phyloP scores from a whole-genome alignment of 148 eudicot genomes.

The Chenopodium quinoa region DNA sequence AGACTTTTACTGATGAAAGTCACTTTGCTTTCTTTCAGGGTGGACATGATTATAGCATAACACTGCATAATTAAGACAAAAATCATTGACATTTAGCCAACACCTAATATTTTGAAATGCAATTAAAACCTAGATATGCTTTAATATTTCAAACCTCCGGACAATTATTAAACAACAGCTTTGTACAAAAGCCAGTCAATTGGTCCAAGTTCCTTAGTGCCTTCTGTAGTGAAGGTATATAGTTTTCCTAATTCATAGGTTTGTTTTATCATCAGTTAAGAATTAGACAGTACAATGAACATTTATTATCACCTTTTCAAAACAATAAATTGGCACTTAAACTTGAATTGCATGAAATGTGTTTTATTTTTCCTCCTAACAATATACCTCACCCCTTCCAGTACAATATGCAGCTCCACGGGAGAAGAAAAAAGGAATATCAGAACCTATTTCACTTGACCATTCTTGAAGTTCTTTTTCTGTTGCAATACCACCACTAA shows the following conservation, averaged over 20 bases:
- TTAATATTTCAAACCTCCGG: background rate
- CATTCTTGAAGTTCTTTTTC: slow-evolving; percentile 91
- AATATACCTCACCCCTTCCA: slow-evolving; percentile 93
- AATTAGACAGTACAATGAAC: background rate
- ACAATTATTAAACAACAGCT: background rate
- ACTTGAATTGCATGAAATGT: background rate
- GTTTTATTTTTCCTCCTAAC: background rate
- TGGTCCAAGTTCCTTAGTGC: background rate
- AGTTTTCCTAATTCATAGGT: background rate
- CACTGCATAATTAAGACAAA: background rate
- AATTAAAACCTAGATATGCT: background rate
- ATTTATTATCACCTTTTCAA: background rate
- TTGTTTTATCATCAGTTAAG: background rate
- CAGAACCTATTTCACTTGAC: slow-evolving; percentile 98
- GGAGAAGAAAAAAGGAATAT: slow-evolving; percentile 94
- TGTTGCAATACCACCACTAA: slow-evolving; percentile 75
- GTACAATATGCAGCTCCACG: slow-evolving; percentile 93
- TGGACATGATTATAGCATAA: background rate
- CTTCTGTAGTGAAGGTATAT: background rate
- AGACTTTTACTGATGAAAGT: background rate
- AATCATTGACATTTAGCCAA: background rate
- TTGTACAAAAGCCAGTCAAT: background rate
- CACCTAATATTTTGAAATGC: no score
- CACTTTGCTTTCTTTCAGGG: background rate
- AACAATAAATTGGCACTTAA: background rate